Evolutionary conservation across 345 rosid species (phyloP), one percentile per base, ranked within the genome.

Genomic region (Euphorbia lathyris): DNA sequence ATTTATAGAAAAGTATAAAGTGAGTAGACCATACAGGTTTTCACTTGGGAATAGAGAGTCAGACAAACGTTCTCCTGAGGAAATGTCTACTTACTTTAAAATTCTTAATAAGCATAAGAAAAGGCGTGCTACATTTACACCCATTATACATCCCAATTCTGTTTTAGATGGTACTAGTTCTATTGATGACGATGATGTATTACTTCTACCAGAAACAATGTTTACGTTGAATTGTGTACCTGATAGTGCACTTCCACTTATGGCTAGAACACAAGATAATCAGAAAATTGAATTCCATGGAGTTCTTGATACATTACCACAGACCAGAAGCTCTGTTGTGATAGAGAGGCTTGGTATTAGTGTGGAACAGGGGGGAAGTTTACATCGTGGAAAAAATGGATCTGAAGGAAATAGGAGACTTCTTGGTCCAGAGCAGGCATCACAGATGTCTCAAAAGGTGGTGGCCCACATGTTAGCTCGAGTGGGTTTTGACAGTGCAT

Each of bases 261-360:
- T 74, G 65, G 70, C 55, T 67, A 81, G 86, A 71, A 58, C 57
- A 25, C 81, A 82, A 63, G 80, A 78, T 22, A 79, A 76, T 61
- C 75, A 67, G 30, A 84, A 84, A 75, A 72, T 84, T 60, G 96
- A 90, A 70, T 78, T 85, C 58, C 83, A 62, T 69, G 95, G 96
- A 20, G 83, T 87, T 72, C 86, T 91, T 69, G 96, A 94, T 81
- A 72, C 86, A 36, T 78, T 88, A 68, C 98, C 98, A 13, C 93
- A 85, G 81, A 68, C 83, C 56, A 87, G 82, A 82, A 89, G 76
- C 78, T 83, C 94, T 80, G 86, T 88, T 59, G 86, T 85, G 90
- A 79, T 83, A 5, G 98, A 94, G 86, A 90, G 98, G 80, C 85
- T 86, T 78, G 98, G 97, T 66, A 81, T 90, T 72, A 81, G 83